phyloP scores from a whole-genome alignment of 805 yeast species.

The Cyberlindnera xishuangbannaensis region DNA sequence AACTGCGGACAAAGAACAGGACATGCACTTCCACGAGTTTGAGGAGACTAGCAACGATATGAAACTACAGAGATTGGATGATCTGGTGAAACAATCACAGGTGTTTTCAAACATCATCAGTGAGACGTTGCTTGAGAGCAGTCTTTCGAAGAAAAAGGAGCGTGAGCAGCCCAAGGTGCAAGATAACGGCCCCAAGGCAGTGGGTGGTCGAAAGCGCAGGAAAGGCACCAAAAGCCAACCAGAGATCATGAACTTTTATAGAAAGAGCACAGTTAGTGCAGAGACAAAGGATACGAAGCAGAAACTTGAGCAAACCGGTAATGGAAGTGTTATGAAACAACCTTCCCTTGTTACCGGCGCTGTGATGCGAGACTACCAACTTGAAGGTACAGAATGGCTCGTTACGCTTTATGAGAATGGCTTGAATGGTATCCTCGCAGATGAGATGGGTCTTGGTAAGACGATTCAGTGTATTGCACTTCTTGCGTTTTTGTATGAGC shows the following conservation, averaged over 20 bases:
- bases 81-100: slow-evolving; percentile 80
- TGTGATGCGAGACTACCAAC: slow-evolving; percentile 71
- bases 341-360: slow-evolving; percentile 55
- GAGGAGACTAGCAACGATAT: slow-evolving; percentile 43
- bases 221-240: no score
- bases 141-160: slow-evolving; percentile 30
- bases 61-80: slow-evolving; percentile 62
- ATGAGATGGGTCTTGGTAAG: slow-evolving; percentile 97
- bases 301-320: no score
- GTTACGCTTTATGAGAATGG: slow-evolving; percentile 88
- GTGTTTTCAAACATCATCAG: slow-evolving; percentile 83
- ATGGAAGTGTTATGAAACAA: slow-evolving; percentile 40
- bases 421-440: slow-evolving; percentile 90
- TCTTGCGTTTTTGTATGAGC: slow-evolving; percentile 67
- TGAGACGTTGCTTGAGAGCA: slow-evolving; percentile 58
- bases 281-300: slow-evolving; percentile 22
- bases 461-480: slow-evolving; percentile 85
- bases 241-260: not conserved
- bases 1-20: slow-evolving; percentile 1
- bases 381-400: slow-evolving; percentile 90
- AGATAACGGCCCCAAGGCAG: no score
- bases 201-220: no score
- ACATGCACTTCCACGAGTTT: slow-evolving; percentile 19
- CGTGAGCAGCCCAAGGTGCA: slow-evolving; percentile 16
- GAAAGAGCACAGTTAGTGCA: slow-evolving; percentile 11